These are phyloP conservation scores for Tylopilus balloui DNA, from an alignment of 768 basidiomycete species.

Conservation along the genomic window DNA sequence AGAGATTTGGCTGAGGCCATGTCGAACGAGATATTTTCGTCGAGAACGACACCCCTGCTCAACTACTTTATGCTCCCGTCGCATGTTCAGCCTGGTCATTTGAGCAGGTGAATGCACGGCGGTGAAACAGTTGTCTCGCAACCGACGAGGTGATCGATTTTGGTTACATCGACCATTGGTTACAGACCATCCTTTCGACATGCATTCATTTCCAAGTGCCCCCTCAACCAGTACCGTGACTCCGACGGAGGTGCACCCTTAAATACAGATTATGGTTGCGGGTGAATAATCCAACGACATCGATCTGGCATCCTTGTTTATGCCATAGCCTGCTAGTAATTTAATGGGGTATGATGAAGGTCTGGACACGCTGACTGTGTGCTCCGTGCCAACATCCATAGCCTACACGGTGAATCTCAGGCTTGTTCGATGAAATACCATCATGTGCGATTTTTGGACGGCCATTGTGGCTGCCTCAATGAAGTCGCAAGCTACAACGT, in stretches of 20 bases:
- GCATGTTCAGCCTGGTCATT: no score
- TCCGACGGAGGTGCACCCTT: constrained; percentile 42
- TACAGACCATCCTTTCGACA: constrained; percentile 19
- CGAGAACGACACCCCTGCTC: no score
- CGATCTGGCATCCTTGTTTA: constrained; percentile 41
- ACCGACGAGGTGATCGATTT: no score
- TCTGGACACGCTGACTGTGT: constrained; percentile 7
- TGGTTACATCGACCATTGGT: no score
- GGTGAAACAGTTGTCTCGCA: no score
- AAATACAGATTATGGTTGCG: constrained; percentile 28
- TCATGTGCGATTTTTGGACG: constrained; percentile 18
- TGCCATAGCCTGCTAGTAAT: constrained; percentile 32
- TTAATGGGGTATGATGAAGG: constrained; percentile 17
- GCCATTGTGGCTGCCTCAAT: constrained; percentile 56
- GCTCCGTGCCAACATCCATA: not conserved
- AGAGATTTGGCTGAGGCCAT: no score
- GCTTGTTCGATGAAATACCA: constrained; percentile 16
- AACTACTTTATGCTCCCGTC: no score
- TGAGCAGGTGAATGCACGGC: no score
- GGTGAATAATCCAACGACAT: constrained; percentile 34
- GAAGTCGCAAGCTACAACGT: constrained; percentile 51
- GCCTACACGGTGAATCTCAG: constrained; percentile 5
- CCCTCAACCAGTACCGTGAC: constrained; percentile 37
- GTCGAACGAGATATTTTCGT: no score
- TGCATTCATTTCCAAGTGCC: constrained; percentile 25